These are phyloP conservation scores for Colletotrichum eremochloae DNA, from an alignment of 2,329 filamentous ascomycete genomes.

Conservation along the genomic window DNA sequence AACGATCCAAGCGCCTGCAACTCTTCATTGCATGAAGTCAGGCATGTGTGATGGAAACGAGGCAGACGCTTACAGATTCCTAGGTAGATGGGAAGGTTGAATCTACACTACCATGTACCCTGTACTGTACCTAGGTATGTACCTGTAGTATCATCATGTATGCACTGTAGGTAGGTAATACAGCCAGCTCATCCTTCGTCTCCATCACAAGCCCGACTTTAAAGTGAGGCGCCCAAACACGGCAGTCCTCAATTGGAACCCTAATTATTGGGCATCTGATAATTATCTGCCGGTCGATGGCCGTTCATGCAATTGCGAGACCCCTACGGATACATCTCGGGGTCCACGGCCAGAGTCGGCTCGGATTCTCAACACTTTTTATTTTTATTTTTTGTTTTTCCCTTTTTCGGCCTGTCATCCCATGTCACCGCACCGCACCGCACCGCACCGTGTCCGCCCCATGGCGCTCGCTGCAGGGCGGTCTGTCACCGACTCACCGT, in stretches of 20 bases:
- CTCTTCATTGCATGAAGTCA: not conserved
- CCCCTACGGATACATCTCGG: not conserved
- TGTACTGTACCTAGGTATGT: not conserved
- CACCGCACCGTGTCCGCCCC: not conserved
- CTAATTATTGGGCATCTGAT: too few species aligned
- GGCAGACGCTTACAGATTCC: not conserved
- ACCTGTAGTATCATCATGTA: too few species aligned
- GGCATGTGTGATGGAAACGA: not conserved
- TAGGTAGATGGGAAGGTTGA: too few species aligned
- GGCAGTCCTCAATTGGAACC: not conserved
- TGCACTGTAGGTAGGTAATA: too few species aligned
- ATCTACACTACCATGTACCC: too few species aligned
- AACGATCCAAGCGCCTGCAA: not conserved
- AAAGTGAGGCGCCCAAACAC: not conserved
- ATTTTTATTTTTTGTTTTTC: not conserved
- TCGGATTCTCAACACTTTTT: conserved; percentile 19
- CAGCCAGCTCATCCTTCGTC: not conserved
- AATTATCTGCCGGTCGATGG: not conserved
- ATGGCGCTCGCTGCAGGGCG: not conserved
- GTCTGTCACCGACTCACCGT: conserved; percentile 18
- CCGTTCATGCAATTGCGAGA: not conserved
- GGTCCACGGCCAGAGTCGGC: not conserved
- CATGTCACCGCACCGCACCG: conserved; percentile 10
- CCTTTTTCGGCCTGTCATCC: not conserved
- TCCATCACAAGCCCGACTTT: not conserved